phyloP scores from a whole-genome alignment of 2,329 filamentous ascomycete genomes.

The Arachnomyces sp. region DNA sequence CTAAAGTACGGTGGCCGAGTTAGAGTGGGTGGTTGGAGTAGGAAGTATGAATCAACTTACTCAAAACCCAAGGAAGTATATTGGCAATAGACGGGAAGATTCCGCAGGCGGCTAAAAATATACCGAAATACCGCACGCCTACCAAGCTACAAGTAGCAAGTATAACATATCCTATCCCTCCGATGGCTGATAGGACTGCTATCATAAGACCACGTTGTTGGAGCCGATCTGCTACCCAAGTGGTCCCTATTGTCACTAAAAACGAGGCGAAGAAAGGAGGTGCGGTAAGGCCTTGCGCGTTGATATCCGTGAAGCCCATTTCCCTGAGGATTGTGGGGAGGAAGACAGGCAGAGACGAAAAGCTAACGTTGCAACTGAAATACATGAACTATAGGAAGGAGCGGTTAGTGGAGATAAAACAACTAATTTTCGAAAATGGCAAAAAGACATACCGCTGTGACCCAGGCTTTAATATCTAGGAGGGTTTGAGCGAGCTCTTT shows the following conservation, averaged over 20 bases:
- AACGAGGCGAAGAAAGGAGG: constrained; percentile 65
- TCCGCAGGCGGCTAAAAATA: constrained; percentile 51
- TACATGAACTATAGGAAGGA: constrained; percentile 41
- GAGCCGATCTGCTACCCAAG: constrained; percentile 57
- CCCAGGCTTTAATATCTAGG: constrained; percentile 41
- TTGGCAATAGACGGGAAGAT: constrained; percentile 64
- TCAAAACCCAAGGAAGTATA: constrained; percentile 61
- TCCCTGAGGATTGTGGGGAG: constrained; percentile 55
- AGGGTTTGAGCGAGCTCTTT: constrained; percentile 41
- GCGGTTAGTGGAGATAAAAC: no score
- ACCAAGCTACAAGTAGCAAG: constrained; percentile 50
- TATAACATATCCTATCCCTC: constrained; percentile 57
- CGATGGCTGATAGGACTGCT: constrained; percentile 48
- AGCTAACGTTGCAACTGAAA: constrained; percentile 58
- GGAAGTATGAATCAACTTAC: constrained; percentile 20
- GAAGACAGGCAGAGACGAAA: constrained; percentile 58
- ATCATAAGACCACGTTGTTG: constrained; percentile 59
- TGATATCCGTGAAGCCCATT: constrained; percentile 61
- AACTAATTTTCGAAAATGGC: no score
- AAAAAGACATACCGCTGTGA: constrained; percentile 40
- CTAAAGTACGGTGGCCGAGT: constrained; percentile 26
- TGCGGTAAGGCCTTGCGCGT: constrained; percentile 64
- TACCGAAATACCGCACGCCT: constrained; percentile 44
- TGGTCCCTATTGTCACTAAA: constrained; percentile 52
- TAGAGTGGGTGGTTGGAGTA: no score